These are phyloP conservation scores for Cordyceps militaris DNA, from an alignment of 2,329 filamentous ascomycete genomes.

Conservation along the genomic window DNA sequence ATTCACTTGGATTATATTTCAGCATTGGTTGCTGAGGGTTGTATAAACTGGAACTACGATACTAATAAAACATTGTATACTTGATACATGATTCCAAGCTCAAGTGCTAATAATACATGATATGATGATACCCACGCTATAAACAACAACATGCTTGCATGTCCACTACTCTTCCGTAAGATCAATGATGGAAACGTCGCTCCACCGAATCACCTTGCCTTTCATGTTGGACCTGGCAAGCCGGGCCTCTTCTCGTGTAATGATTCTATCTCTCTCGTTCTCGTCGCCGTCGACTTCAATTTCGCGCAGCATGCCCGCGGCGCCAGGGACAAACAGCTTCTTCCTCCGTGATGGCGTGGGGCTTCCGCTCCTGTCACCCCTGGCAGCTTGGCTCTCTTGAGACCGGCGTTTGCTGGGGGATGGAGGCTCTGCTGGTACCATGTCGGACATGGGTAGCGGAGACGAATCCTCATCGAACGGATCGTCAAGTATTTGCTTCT, in stretches of 20 bases:
- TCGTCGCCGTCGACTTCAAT: slow-evolving; percentile 5
- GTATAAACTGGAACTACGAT: not conserved
- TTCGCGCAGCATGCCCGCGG: slow-evolving; percentile 3
- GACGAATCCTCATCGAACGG: not conserved
- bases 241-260: not conserved
- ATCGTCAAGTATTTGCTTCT: not conserved
- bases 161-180: slow-evolving; percentile 21
- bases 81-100: not conserved
- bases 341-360: slow-evolving; percentile 8
- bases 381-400: not conserved
- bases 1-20: not conserved
- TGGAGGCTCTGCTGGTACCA: not conserved
- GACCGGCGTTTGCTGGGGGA: slow-evolving; percentile 8
- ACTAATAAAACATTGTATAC: not conserved
- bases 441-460: not conserved
- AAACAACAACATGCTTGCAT: not conserved
- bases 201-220: slow-evolving; percentile 21
- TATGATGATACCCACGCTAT: not conserved
- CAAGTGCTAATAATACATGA: not conserved
- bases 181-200: slow-evolving; percentile 29
- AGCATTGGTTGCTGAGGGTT: not conserved
- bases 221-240: not conserved
- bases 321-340: slow-evolving; percentile 7
- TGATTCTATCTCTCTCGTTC: not conserved
- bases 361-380: not conserved